Evolutionary conservation across 345 rosid species (phyloP).

Genomic region (Sisymbrium altissimum): DNA sequence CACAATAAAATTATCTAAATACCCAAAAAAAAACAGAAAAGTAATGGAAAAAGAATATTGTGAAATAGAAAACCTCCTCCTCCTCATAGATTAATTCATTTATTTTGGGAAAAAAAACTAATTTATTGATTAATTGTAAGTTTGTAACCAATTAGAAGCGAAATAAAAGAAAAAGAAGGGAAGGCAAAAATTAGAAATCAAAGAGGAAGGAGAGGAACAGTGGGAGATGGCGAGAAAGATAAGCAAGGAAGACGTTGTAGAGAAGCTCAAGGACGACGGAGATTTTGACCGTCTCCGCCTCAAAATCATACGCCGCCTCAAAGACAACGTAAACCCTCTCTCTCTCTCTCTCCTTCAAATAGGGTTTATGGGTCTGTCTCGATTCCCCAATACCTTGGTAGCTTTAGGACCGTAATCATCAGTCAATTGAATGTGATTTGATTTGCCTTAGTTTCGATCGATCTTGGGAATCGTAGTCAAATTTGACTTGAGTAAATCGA

Average conservation of each 20-base stretch:
- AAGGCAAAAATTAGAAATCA: neutral
- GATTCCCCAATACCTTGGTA: neutral
- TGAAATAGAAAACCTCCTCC: too few relatives aligned
- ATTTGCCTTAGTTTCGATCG: neutral
- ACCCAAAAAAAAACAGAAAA: too few relatives aligned
- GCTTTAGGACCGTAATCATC: neutral
- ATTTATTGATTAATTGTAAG: too few relatives aligned
- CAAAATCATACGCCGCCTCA: slow-evolving; percentile 79
- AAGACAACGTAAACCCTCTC: slow-evolving; percentile 47
- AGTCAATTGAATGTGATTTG: neutral
- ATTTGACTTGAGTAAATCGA: neutral
- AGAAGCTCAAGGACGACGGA: slow-evolving; percentile 81
- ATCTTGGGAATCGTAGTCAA: neutral
- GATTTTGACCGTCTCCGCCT: slow-evolving; percentile 88
- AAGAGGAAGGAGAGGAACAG: neutral
- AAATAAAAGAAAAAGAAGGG: neutral
- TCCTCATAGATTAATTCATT: too few relatives aligned
- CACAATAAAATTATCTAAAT: too few relatives aligned
- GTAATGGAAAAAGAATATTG: too few relatives aligned
- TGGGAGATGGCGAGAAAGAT: slow-evolving; percentile 18
- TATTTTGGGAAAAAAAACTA: too few relatives aligned
- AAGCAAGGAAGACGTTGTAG: slow-evolving; percentile 66
- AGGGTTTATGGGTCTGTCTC: slow-evolving; percentile 14
- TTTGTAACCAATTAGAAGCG: too few relatives aligned
- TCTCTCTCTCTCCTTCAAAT: neutral